These are phyloP conservation scores for Ustilago bromivora DNA, from an alignment of 1,284 basidiomycete genomes.

Conservation along the genomic window DNA sequence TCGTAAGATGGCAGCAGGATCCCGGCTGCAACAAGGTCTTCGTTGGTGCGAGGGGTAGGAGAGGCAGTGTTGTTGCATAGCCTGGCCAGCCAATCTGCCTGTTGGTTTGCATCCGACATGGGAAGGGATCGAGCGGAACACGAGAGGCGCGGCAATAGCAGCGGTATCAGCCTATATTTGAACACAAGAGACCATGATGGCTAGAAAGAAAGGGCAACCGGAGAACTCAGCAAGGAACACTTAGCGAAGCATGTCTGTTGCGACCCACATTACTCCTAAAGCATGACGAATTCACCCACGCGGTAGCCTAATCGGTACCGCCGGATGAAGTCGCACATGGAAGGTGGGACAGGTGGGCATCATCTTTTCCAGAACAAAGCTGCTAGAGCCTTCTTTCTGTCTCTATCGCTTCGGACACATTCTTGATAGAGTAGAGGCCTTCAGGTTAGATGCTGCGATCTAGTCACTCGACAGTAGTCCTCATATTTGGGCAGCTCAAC, in stretches of 20 bases:
- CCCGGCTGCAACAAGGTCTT: conserved; percentile 7
- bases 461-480: no score
- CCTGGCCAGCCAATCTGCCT: conserved; percentile 8
- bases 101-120: conserved; percentile 2
- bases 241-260: neutral
- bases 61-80: conserved; percentile 15
- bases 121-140: neutral
- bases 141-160: neutral
- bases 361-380: no score
- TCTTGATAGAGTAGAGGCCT: no score
- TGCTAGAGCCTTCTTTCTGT: no score
- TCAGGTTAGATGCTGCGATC: no score
- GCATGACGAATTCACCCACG: neutral
- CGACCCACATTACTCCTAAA: neutral
- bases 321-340: no score
- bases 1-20: conserved; percentile 12
- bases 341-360: no score
- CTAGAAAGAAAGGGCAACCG: no score
- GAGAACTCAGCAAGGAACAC: no score
- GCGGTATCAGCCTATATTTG: neutral
- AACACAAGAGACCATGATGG: neutral
- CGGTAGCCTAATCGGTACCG: neutral
- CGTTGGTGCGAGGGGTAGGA: neutral
- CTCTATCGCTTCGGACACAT: no score
- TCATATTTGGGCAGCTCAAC: no score